These are phyloP conservation scores for Mycena venus DNA, from an alignment of 768 basidiomycete genomes.

Conservation along the genomic window DNA sequence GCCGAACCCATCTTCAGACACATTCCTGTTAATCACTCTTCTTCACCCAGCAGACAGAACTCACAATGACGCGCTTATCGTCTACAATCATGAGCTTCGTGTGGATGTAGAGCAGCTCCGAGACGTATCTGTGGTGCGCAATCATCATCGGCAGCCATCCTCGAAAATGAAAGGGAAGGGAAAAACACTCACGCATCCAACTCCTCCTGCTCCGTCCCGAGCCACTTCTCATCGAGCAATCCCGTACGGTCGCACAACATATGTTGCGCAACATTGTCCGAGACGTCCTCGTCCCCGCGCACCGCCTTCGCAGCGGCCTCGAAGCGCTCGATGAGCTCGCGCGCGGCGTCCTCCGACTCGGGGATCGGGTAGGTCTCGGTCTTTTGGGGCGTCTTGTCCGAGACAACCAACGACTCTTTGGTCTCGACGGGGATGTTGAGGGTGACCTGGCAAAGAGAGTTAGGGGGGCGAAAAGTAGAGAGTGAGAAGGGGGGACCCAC, in stretches of 20 bases:
- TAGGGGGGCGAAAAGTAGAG: too few relatives aligned
- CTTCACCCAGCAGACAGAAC: constrained; percentile 41
- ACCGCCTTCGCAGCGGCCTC: constrained; percentile 71
- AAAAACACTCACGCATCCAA: constrained; percentile 71
- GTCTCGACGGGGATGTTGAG: constrained; percentile 69
- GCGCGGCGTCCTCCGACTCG: constrained; percentile 73
- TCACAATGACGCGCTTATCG: constrained; percentile 88
- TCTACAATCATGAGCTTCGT: constrained; percentile 96
- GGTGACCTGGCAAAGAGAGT: constrained; percentile 58
- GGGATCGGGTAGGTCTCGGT: constrained; percentile 80
- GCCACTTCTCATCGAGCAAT: constrained; percentile 85
- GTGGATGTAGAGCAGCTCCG: constrained; percentile 88
- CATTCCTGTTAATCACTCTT: background rate
- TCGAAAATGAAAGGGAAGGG: constrained; percentile 22
- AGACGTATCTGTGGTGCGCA: constrained; percentile 70
- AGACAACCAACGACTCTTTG: constrained; percentile 60
- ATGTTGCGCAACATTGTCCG: constrained; percentile 88
- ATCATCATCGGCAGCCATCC: constrained; percentile 18
- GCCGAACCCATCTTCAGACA: constrained; percentile 98
- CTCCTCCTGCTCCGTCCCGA: constrained; percentile 88
- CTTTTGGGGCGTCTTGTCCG: constrained; percentile 64
- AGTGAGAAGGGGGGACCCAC: background rate
- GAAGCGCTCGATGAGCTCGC: constrained; percentile 76
- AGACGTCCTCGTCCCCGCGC: constrained; percentile 72
- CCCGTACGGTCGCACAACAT: constrained; percentile 72